A percentile compares a stretch with the other conserved stretches of the same genome.
Conservation (phyloP, 768 basidiomycete species). For the Guyanaporus albipodus region DNA sequence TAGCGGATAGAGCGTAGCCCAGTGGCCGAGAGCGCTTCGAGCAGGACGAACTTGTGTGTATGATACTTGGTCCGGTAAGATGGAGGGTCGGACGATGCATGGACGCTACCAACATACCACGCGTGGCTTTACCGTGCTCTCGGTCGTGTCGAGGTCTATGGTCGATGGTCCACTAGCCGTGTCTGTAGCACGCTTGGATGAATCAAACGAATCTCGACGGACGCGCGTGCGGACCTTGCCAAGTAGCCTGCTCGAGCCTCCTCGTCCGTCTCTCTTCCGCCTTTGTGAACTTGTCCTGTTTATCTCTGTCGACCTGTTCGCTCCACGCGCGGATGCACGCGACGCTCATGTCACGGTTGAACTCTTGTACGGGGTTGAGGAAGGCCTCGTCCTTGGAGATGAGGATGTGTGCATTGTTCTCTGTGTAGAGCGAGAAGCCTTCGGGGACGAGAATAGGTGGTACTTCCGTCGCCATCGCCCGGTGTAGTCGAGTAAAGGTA, state of each 20-base stretch:
- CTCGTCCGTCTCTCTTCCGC: slow-evolving; percentile 46
- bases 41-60: slow-evolving; percentile 66
- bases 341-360: slow-evolving; percentile 92
- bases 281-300: slow-evolving; percentile 57
- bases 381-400: slow-evolving; percentile 79
- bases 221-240: slow-evolving; percentile 29
- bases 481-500: background rate
- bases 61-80: slow-evolving; percentile 38
- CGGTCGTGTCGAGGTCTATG: slow-evolving; percentile 1
- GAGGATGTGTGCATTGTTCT: slow-evolving; percentile 79
- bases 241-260: slow-evolving; percentile 31
- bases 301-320: slow-evolving; percentile 60
- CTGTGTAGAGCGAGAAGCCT: slow-evolving; percentile 74
- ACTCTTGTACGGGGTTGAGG: slow-evolving; percentile 96
- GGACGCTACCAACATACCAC: slow-evolving; percentile 17
- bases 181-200: background rate
- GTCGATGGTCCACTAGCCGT: background rate
- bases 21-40: slow-evolving; percentile 95
- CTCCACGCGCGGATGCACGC: slow-evolving; percentile 90
- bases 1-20: slow-evolving; percentile 95
- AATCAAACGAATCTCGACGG: background rate
- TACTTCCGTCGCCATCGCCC: slow-evolving; percentile 6
- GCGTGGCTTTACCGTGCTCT: slow-evolving; percentile 13
- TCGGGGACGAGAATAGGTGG: slow-evolving; percentile 51
- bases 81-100: background rate